Evolutionary conservation across 78 protist species (phyloP), one percentile per base, ranked within the genome.

Genomic region (Speleostelium caveatum): DNA sequence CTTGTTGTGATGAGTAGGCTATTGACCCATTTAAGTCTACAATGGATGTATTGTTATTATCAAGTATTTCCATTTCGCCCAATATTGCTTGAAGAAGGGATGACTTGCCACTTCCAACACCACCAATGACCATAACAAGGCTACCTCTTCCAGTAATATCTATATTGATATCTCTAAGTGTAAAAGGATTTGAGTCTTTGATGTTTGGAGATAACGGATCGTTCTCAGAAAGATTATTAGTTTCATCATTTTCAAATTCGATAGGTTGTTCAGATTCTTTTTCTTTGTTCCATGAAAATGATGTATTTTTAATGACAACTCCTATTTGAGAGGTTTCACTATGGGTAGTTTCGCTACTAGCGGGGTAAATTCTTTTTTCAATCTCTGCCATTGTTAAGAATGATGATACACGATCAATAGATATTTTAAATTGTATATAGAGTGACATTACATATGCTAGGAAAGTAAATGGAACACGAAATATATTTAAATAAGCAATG

Each of bases 101-200:
- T n/a, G 96, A 49, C 94, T 97, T 97, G 39, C 99, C 99, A 12
- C 80, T 45, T 6, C 99, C 99, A 35, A 94, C 96, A 5, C 35
- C 22, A 22, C 99, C 99, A 4, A 88, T 86, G 6, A 96, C 73
- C 26, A 86, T 80, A 16, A 53, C 60, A 36, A 74, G 1, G 6
- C 33, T 2, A 17, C 93, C 88, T 21, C 12, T 2, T 12, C 68
- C 83, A 4, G 39, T n/a, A 1, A 35, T 3, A 2, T 26, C 3
- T 4, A 74, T 10, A 22, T 55, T 58, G 32, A 74, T 59, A 39
- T 74, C 22, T 12, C 33, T 10, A 17, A 73, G 39, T 8, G 41
- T 4, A 28, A 73, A 73, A 33, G 35, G 38, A 19, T 28, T 30
- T 62, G 78, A 55, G 26, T 49, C 78, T 3, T 55, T 14, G 10